Conservation (phyloP, 2,329 filamentous ascomycete genomes). For the Anisogramma anomala region DNA sequence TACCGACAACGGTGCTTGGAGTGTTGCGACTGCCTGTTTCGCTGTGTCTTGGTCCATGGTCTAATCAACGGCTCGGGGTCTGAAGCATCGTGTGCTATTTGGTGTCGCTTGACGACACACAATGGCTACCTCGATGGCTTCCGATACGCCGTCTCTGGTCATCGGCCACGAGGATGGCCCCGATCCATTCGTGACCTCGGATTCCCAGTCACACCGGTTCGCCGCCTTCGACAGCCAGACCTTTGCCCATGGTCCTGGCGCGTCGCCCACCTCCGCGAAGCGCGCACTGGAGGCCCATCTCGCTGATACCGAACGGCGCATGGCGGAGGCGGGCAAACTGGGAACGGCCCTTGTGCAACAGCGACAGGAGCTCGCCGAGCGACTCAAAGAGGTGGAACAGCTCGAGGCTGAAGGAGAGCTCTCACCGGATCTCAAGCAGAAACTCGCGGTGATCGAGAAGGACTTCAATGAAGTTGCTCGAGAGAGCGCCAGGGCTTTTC, state of each 20-base stretch:
- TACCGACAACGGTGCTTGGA: neutral
- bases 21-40: neutral
- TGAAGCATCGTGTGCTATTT: slow-evolving; percentile 12
- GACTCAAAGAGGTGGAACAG: slow-evolving; percentile 73
- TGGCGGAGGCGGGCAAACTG: slow-evolving; percentile 82
- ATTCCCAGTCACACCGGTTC: slow-evolving; percentile 51
- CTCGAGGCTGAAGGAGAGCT: slow-evolving; percentile 67
- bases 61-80: slow-evolving; percentile 9
- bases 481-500: slow-evolving; percentile 78
- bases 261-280: slow-evolving; percentile 78
- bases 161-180: slow-evolving; percentile 27
- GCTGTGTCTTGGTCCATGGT: slow-evolving; percentile 7
- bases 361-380: slow-evolving; percentile 69
- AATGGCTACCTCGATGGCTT: slow-evolving; percentile 34
- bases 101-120: slow-evolving; percentile 15
- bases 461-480: slow-evolving; percentile 91
- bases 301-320: slow-evolving; percentile 78
- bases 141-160: slow-evolving; percentile 31
- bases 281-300: slow-evolving; percentile 84
- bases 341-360: slow-evolving; percentile 82
- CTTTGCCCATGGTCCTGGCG: slow-evolving; percentile 62
- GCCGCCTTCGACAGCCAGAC: slow-evolving; percentile 72
- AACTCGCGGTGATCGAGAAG: slow-evolving; percentile 76
- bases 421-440: slow-evolving; percentile 68
- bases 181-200: slow-evolving; percentile 47